phyloP scores from a whole-genome alignment of 2,329 filamentous ascomycete genomes.

The Cladophialophora immunda region DNA sequence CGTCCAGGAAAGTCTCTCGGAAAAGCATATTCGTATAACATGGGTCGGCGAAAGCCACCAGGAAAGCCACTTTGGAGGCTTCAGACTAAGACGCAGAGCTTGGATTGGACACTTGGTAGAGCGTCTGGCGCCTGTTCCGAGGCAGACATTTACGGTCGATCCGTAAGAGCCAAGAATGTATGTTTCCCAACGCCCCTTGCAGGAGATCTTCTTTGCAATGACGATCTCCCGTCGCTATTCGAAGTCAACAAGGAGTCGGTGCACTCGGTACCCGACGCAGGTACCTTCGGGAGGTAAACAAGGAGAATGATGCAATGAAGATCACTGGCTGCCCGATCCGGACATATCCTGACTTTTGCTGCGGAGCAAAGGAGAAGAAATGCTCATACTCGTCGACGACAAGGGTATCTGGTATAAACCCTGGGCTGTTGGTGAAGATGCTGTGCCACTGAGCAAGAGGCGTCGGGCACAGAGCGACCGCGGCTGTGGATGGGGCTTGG shows the following conservation, averaged over 20 bases:
- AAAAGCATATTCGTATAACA: background rate
- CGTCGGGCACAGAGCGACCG: conserved; percentile 7
- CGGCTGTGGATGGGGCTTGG: background rate
- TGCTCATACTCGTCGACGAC: background rate
- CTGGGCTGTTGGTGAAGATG: background rate
- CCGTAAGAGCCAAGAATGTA: background rate
- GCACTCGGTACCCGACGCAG: background rate
- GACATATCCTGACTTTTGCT: background rate
- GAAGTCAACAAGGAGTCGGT: background rate
- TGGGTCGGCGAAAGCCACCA: background rate
- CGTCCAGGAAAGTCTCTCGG: background rate
- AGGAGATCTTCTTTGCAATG: conserved; percentile 3
- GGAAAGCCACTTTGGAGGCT: conserved; percentile 3
- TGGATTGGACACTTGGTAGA: conserved; percentile 1
- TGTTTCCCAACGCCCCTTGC: conserved; percentile 12
- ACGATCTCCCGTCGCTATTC: conserved; percentile 20
- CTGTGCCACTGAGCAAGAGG: conserved; percentile 5
- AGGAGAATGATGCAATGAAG: conserved; percentile 12
- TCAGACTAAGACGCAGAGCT: background rate
- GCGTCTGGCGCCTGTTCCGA: background rate
- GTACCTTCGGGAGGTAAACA: background rate
- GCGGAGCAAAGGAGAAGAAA: background rate
- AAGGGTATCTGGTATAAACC: conserved; percentile 14
- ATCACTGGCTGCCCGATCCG: conserved; percentile 14
- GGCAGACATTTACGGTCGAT: background rate